Conservation (phyloP, 1,139 yeast genomes). For the Debaryomycetaceae sp. region DNA sequence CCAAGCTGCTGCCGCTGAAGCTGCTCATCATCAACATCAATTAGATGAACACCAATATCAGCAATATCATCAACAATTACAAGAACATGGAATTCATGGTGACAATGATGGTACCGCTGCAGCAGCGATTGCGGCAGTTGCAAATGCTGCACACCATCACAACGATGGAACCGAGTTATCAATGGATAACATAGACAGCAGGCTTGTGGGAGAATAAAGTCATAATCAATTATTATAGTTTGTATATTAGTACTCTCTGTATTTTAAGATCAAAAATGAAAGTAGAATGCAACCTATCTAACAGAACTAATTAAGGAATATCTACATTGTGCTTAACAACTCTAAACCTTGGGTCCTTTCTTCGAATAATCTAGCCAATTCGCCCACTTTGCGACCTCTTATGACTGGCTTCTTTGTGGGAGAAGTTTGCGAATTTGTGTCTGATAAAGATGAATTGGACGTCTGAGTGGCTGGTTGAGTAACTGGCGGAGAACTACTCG, state of each 20-base stretch:
- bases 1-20: slow-evolving; percentile 40
- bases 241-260: neutral
- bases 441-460: neutral
- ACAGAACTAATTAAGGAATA: neutral
- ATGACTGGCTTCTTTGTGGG: slow-evolving; percentile 42
- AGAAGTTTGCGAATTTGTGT: neutral
- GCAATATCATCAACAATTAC: slow-evolving; percentile 32
- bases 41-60: slow-evolving; percentile 30
- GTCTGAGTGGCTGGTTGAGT: neutral
- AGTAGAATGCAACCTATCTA: neutral
- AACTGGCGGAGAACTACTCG: neutral
- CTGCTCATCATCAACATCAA: slow-evolving; percentile 30
- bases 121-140: slow-evolving; percentile 44
- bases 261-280: slow-evolving; percentile 2
- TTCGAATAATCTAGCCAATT: slow-evolving; percentile 53
- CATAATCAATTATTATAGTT: neutral
- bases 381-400: slow-evolving; percentile 52
- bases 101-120: slow-evolving; percentile 31
- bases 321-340: slow-evolving; percentile 36
- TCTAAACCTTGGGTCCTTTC: slow-evolving; percentile 54
- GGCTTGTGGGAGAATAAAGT: slow-evolving; percentile 42
- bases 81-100: slow-evolving; percentile 25
- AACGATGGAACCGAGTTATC: slow-evolving; percentile 35
- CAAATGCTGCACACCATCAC: slow-evolving; percentile 26
- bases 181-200: slow-evolving; percentile 47